Percentiles rank a stretch among this genome's conserved stretches.
phyloP scores from a whole-genome alignment of 257 asterid species.

The Linaria vulgaris region DNA sequence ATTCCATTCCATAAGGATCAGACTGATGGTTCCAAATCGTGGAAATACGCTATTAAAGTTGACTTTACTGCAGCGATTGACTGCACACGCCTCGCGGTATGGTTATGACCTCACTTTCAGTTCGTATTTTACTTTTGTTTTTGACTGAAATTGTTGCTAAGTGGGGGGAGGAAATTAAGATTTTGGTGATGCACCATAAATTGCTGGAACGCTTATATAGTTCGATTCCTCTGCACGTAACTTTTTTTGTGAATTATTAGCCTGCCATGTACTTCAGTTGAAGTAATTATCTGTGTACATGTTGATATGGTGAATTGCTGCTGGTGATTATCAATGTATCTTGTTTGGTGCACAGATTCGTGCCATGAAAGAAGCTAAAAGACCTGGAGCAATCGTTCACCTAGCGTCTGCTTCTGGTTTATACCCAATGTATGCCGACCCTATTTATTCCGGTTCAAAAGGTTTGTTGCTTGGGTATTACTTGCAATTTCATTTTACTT shows the following conservation, averaged over 20 bases:
- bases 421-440: constrained; percentile 74
- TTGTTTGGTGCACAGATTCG: constrained; percentile 53
- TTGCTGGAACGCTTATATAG: too few relatives aligned
- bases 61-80: constrained; percentile 64
- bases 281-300: background rate
- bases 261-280: too few relatives aligned
- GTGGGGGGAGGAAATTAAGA: too few relatives aligned
- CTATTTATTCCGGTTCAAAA: constrained; percentile 86
- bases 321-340: background rate
- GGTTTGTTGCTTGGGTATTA: constrained; percentile 42
- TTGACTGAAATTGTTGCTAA: too few relatives aligned
- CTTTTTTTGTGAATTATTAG: too few relatives aligned
- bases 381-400: constrained; percentile 78
- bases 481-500: background rate
- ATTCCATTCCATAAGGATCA: constrained; percentile 53
- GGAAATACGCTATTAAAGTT: constrained; percentile 75
- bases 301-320: background rate
- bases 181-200: too few relatives aligned
- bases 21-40: constrained; percentile 71
- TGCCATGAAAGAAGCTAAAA: constrained; percentile 61
- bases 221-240: too few relatives aligned
- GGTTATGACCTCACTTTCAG: background rate
- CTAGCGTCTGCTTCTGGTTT: constrained; percentile 91
- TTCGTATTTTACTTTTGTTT: background rate
- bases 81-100: constrained; percentile 74